Conservation (phyloP, 140 eudicot species). For the Anethum foeniculum region DNA sequence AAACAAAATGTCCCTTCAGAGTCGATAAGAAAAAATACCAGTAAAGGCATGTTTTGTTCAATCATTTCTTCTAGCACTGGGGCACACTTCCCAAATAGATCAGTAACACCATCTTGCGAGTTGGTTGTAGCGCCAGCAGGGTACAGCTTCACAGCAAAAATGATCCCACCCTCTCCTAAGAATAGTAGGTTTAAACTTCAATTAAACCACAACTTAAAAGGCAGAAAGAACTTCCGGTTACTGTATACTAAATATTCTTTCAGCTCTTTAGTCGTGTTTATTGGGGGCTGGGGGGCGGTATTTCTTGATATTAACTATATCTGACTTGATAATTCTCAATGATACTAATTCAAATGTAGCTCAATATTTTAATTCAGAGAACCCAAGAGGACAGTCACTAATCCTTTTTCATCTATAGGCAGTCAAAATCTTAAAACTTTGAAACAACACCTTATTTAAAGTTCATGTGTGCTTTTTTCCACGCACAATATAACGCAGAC, state of each 20-base stretch:
- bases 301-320: not conserved
- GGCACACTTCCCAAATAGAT: slow-evolving; percentile 82
- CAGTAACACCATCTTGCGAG: slow-evolving; percentile 99
- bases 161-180: slow-evolving; percentile 85
- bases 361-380: not conserved
- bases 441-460: not conserved
- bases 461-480: not conserved
- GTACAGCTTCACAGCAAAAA: slow-evolving; percentile 79
- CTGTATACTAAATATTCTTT: not conserved
- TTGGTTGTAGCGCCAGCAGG: slow-evolving; percentile 99
- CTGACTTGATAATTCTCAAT: not conserved
- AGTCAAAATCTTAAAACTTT: not conserved
- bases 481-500: not conserved
- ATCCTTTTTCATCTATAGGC: not conserved
- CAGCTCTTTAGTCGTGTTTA: not conserved
- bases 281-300: not conserved
- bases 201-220: not conserved
- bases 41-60: slow-evolving; percentile 79
- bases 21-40: slow-evolving; percentile 34
- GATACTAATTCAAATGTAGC: not conserved
- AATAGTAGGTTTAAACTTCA: not conserved
- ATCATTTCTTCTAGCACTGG: slow-evolving; percentile 91
- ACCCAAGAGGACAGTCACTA: not conserved
- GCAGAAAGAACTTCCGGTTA: not conserved
- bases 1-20: not conserved